These are phyloP conservation scores for Sporothrix luriei DNA, from an alignment of 2,329 filamentous ascomycete genomes.

Conservation along the genomic window DNA sequence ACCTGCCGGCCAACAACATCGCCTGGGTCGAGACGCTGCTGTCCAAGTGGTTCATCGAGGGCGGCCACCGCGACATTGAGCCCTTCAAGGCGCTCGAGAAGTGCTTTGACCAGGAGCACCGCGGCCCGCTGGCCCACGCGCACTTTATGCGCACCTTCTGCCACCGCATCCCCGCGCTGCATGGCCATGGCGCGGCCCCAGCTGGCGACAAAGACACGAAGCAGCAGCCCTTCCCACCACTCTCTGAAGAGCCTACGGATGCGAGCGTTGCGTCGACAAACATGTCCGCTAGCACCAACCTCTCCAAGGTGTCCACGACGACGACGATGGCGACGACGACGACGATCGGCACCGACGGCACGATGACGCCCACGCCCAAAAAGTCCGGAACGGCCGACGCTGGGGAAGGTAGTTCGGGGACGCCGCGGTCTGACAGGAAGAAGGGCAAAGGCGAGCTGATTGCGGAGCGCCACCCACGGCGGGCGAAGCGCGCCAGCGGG, in stretches of 20 bases:
- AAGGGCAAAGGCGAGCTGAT: constrained; percentile 45
- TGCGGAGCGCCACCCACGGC: constrained; percentile 45
- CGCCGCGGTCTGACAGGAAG: constrained; percentile 40
- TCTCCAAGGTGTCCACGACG: neutral
- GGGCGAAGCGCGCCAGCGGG: constrained; percentile 42
- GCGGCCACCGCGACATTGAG: constrained; percentile 63
- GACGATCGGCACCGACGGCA: constrained; percentile 3
- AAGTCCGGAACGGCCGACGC: constrained; percentile 32
- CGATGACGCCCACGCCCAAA: constrained; percentile 32
- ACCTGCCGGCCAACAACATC: constrained; percentile 58
- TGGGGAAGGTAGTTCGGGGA: constrained; percentile 34
- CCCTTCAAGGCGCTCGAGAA: constrained; percentile 64
- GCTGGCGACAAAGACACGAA: constrained; percentile 41
- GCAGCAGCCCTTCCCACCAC: constrained; percentile 36
- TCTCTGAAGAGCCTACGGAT: constrained; percentile 41
- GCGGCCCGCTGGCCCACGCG: constrained; percentile 60
- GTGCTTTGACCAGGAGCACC: constrained; percentile 64
- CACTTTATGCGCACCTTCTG: constrained; percentile 65
- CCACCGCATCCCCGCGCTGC: constrained; percentile 49
- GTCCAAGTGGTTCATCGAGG: constrained; percentile 67
- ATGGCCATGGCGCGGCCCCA: constrained; percentile 36
- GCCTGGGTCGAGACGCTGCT: constrained; percentile 65
- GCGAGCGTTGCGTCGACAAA: constrained; percentile 33
- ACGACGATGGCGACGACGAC: too few relatives aligned
- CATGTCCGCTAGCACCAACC: constrained; percentile 8